Base-by-base conservation (phyloP, 2,329 filamentous ascomycete genomes). In the Salinomyces thailandicus region DNA sequence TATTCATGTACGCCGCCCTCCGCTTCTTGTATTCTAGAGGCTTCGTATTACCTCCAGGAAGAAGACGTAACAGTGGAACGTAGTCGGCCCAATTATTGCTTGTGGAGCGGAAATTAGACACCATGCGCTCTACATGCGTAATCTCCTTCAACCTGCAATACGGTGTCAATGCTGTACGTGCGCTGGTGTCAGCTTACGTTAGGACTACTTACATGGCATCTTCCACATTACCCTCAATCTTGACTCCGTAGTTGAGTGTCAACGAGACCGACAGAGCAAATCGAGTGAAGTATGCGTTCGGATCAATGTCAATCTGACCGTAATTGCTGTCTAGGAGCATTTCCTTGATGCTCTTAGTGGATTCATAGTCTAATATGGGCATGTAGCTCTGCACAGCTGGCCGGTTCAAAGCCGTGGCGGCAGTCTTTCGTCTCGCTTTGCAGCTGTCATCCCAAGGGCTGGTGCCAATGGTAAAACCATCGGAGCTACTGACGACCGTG, bases 391-490 rank as follows among this genome's bases (percentile, higher is more conserved):
- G 79, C 1, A 83, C 74, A 0, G 82, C 77, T 0, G 82, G 81
- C 0, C 79, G 72, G 55, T 87, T 87, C 15, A 89, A 68, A 0
- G 84, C 82, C 0, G 82, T 85, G 3, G 80, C 82, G 1, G 82
- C 83, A 0, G 81, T 82, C 63, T 85, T 87, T 44, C 84, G 74
- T 7, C 82, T 72, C 16, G 70, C 67, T 58, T 87, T 89, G 62
- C 81, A 85, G 2, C 77, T 84, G 34, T 85, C 82, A 43, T 87
- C 81, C 79, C 83, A 91, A 0, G 84, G 83, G 0, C 81, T 86
- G 0, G 83, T 85, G 1, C 84, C 84, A 42, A 91, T 85, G 0
- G 83, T 89, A 59, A 85, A 82, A 5, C 82, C 82, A 48, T 85
- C 79, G 0, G 79, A 83, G 20, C 70, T 75, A 1, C 81, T 85